Percentiles rank a stretch among this genome's conserved stretches.
Evolutionary conservation across 768 basidiomycete genomes (phyloP).

Genomic region (Boletus pseudo-olivaceus): DNA sequence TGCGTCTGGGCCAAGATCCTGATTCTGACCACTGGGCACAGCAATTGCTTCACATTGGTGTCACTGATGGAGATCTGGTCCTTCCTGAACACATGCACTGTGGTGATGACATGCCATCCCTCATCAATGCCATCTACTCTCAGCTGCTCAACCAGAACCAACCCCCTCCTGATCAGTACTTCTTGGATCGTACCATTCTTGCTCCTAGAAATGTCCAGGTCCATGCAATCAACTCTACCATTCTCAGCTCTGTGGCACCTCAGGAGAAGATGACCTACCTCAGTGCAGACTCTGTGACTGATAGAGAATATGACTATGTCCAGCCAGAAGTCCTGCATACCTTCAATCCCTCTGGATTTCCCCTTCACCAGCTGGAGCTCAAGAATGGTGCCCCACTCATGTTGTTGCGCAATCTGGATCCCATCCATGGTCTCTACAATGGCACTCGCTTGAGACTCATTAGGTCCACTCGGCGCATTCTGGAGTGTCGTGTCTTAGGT

Average conservation of each 20-base stretch:
- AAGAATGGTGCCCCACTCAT: neutral
- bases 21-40: slow-evolving; percentile 31
- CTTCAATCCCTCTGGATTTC: neutral
- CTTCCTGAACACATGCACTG: slow-evolving; percentile 29
- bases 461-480: neutral
- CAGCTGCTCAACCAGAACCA: slow-evolving; percentile 25
- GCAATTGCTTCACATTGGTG: slow-evolving; percentile 12
- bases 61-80: slow-evolving; percentile 15
- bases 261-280: neutral
- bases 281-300: neutral
- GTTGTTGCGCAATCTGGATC: neutral
- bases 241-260: neutral
- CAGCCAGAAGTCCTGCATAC: neutral
- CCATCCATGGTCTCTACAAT: neutral
- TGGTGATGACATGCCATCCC: slow-evolving; percentile 13
- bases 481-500: neutral
- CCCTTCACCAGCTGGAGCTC: neutral
- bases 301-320: neutral
- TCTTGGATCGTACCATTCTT: neutral
- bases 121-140: slow-evolving; percentile 30
- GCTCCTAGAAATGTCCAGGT: neutral
- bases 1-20: slow-evolving; percentile 34
- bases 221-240: neutral
- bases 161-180: neutral
- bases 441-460: neutral